Percentiles rank a stretch among this genome's conserved stretches.
Conservation (phyloP, 2,329 filamentous ascomycete genomes). For the Rugonectria rugulosa region DNA sequence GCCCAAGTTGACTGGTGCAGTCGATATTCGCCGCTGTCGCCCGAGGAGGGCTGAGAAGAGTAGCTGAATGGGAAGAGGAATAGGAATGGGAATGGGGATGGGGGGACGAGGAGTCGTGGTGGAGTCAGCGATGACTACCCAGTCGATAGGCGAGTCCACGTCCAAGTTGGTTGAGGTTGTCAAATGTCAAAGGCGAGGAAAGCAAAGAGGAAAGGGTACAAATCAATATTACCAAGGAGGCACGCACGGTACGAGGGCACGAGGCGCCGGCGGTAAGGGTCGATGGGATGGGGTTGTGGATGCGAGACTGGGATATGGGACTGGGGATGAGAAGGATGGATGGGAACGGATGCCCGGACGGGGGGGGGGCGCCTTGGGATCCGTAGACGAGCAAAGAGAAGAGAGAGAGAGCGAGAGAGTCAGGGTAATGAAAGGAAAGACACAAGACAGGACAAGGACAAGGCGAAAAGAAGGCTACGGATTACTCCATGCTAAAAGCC, state of each 20-base stretch:
- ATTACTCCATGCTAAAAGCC: too few species aligned
- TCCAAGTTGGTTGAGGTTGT: background rate
- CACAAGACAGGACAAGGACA: slow-evolving; percentile 20
- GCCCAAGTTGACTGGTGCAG: slow-evolving; percentile 8
- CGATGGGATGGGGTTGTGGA: slow-evolving; percentile 19
- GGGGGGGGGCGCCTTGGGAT: too few species aligned
- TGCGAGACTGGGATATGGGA: slow-evolving; percentile 24
- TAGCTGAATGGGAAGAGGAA: background rate
- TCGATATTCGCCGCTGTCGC: slow-evolving; percentile 15
- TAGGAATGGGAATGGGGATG: slow-evolving; percentile 1
- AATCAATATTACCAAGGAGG: slow-evolving; percentile 15
- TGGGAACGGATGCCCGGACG: slow-evolving; percentile 28
- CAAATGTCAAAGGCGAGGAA: background rate
- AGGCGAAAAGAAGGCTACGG: too few species aligned
- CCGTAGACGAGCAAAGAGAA: too few species aligned
- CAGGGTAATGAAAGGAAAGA: too few species aligned
- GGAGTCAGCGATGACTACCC: too few species aligned
- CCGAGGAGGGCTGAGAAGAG: background rate
- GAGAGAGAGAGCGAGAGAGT: too few species aligned
- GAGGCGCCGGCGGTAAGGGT: slow-evolving; percentile 19
- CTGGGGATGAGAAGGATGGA: slow-evolving; percentile 28
- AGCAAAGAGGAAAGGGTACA: slow-evolving; percentile 4
- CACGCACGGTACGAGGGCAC: slow-evolving; percentile 22
- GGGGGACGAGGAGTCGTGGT: background rate
- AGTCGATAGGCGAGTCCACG: too few species aligned